These are phyloP conservation scores for Pholiota molesta DNA, from an alignment of 768 basidiomycete species.

Conservation along the genomic window DNA sequence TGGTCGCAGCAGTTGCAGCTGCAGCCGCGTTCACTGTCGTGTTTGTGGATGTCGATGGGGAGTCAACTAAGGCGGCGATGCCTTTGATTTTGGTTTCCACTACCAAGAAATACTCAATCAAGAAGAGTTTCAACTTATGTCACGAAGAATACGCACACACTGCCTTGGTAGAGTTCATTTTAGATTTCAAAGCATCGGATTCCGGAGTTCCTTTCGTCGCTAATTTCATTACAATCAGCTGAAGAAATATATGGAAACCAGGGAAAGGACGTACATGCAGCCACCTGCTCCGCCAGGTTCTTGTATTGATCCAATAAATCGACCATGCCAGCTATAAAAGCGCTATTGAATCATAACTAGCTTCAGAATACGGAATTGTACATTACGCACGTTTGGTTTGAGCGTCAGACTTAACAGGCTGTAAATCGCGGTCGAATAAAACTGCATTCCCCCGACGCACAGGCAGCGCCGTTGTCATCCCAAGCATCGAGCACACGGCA, in stretches of 20 bases:
- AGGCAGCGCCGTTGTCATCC: slow-evolving; percentile 10
- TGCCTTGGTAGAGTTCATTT: slow-evolving; percentile 9
- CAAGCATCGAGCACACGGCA: slow-evolving; percentile 5
- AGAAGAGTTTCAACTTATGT: neutral
- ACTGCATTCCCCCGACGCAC: neutral
- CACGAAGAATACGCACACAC: slow-evolving; percentile 10
- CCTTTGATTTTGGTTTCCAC: slow-evolving; percentile 19
- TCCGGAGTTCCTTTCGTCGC: slow-evolving; percentile 12
- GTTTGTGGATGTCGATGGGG: neutral
- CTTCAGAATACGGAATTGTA: neutral
- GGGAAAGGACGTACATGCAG: slow-evolving; percentile 15
- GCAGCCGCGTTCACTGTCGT: neutral
- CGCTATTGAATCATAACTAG: neutral
- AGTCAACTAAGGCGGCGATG: slow-evolving; percentile 14
- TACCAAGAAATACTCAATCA: neutral
- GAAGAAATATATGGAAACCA: neutral
- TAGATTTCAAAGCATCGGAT: slow-evolving; percentile 6
- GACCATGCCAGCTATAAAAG: slow-evolving; percentile 20
- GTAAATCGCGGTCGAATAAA: slow-evolving; percentile 13
- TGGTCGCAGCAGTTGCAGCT: neutral
- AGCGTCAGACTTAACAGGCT: slow-evolving; percentile 12
- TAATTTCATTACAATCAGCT: neutral
- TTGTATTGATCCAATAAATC: slow-evolving; percentile 25
- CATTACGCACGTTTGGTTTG: slow-evolving; percentile 17
- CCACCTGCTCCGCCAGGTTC: slow-evolving; percentile 20